Percentiles rank a stretch among this genome's conserved stretches.
phyloP scores from a whole-genome alignment of 75 land plant genomes.

The Adiantum capillusveneris region DNA sequence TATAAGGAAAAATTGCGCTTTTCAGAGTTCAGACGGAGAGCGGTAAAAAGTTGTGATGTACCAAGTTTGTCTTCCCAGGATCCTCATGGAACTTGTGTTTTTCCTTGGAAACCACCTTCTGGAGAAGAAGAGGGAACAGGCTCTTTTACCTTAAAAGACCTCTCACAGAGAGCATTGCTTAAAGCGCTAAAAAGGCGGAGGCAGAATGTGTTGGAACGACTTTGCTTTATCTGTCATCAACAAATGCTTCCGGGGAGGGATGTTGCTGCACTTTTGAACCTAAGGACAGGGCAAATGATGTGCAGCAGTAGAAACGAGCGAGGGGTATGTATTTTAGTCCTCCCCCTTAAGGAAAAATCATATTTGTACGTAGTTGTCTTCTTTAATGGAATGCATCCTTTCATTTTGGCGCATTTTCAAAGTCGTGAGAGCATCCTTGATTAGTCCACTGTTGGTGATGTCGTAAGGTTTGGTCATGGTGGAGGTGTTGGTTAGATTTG shows the following conservation, averaged over 20 bases:
- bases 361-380: no score
- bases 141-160: background rate
- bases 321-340: constrained; percentile 80
- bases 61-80: no score
- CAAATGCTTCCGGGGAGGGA: constrained; percentile 79
- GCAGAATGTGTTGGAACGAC: constrained; percentile 46
- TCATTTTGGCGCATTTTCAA: no score
- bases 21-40: background rate
- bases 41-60: background rate
- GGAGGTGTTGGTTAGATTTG: no score
- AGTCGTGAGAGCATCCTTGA: no score
- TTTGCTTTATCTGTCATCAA: constrained; percentile 86
- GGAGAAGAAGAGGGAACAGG: constrained; percentile 12
- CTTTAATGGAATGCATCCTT: no score
- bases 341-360: background rate
- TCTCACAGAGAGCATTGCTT: constrained; percentile 37
- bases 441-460: no score
- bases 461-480: no score
- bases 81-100: background rate
- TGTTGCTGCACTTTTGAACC: constrained; percentile 78
- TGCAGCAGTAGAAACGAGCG: constrained; percentile 84
- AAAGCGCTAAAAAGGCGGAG: constrained; percentile 52
- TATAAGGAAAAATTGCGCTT: constrained; percentile 5
- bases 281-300: constrained; percentile 55
- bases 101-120: background rate